Conservation (phyloP, 2,329 filamentous ascomycete genomes). For the Escovopsis sp. region DNA sequence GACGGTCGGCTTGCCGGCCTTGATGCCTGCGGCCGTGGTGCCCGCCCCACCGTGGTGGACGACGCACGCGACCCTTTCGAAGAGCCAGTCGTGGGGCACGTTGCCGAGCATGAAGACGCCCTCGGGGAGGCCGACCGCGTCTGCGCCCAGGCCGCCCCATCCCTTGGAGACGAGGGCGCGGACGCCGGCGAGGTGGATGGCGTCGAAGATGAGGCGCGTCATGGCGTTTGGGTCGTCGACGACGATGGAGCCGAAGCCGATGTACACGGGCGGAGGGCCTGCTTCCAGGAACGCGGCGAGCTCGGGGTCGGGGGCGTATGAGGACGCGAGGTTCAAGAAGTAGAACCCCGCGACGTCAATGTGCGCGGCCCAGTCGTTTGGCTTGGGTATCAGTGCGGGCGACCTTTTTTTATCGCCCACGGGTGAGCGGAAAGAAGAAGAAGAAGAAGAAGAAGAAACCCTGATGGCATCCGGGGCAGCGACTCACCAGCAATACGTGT, state of each 20-base stretch:
- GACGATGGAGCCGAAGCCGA: slow-evolving; percentile 73
- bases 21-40: slow-evolving; percentile 76
- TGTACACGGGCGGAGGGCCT: slow-evolving; percentile 62
- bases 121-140: slow-evolving; percentile 54
- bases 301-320: slow-evolving; percentile 50
- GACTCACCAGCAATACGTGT: slow-evolving; percentile 71
- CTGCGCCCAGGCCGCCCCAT: slow-evolving; percentile 72
- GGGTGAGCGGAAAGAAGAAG: no score
- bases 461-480: not conserved
- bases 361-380: slow-evolving; percentile 57
- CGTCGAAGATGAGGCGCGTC: slow-evolving; percentile 58
- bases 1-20: slow-evolving; percentile 64
- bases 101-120: slow-evolving; percentile 75
- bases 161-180: slow-evolving; percentile 74
- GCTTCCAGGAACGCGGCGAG: slow-evolving; percentile 50
- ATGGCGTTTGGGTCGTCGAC: slow-evolving; percentile 60
- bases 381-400: slow-evolving; percentile 63
- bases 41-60: slow-evolving; percentile 82
- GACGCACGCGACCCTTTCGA: slow-evolving; percentile 64
- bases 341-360: slow-evolving; percentile 66
- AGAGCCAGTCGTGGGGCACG: slow-evolving; percentile 80
- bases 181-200: slow-evolving; percentile 50
- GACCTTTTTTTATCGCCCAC: slow-evolving; percentile 27
- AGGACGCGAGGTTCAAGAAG: slow-evolving; percentile 53
- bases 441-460: no score